These are phyloP conservation scores for Stemphylium vesicarium DNA, from an alignment of 2,329 filamentous ascomycete species.

Conservation along the genomic window DNA sequence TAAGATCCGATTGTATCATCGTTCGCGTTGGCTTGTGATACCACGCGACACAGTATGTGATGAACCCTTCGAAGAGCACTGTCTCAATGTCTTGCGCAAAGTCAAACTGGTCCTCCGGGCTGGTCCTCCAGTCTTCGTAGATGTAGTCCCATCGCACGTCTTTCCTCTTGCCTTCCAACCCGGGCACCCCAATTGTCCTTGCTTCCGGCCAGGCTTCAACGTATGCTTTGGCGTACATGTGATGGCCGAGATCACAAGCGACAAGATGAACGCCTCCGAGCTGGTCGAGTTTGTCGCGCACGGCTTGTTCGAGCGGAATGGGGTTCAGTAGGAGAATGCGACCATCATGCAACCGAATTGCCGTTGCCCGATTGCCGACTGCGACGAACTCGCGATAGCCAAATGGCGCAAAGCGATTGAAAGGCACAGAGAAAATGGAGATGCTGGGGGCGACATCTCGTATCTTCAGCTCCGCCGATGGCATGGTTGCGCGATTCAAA, in stretches of 20 bases:
- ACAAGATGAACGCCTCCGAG: slow-evolving; percentile 23
- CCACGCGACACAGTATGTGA: slow-evolving; percentile 25
- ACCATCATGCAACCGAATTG: slow-evolving; percentile 14
- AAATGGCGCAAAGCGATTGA: slow-evolving; percentile 26
- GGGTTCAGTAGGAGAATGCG: slow-evolving; percentile 22
- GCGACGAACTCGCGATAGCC: slow-evolving; percentile 24
- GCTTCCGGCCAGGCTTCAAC: slow-evolving; percentile 15
- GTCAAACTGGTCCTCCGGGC: slow-evolving; percentile 20
- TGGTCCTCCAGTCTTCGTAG: slow-evolving; percentile 12
- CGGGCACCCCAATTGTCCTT: slow-evolving; percentile 19
- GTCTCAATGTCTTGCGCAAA: slow-evolving; percentile 21
- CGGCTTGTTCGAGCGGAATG: slow-evolving; percentile 8
- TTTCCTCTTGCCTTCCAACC: slow-evolving; percentile 17
- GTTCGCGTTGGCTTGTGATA: slow-evolving; percentile 20
- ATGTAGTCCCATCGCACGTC: slow-evolving; percentile 23
- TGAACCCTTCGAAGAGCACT: slow-evolving; percentile 24
- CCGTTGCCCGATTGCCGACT: slow-evolving; percentile 25
- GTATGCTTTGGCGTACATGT: slow-evolving; percentile 16
- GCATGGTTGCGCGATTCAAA: background rate
- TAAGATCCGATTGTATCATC: slow-evolving; percentile 18
- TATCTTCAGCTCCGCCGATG: slow-evolving; percentile 3
- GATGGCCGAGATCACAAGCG: slow-evolving; percentile 20
- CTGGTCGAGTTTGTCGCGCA: slow-evolving; percentile 9
- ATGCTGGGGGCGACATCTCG: slow-evolving; percentile 12
- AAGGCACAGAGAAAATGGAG: slow-evolving; percentile 22